phyloP scores from a whole-genome alignment of 495 filamentous ascomycete genomes.

The Cenococcum geophilum region DNA sequence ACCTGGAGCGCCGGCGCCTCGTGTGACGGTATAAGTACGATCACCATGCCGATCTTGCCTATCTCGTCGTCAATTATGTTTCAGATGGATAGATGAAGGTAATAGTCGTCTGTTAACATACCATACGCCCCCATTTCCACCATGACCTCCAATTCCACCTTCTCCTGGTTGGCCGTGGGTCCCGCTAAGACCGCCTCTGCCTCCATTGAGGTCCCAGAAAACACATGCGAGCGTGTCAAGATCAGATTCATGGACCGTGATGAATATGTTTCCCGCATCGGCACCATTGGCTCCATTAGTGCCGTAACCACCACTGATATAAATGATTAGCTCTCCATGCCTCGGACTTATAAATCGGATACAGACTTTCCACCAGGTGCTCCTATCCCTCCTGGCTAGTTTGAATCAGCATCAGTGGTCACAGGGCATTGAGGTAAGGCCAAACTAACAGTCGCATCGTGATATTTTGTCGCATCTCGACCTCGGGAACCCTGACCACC shows the following conservation, averaged over 20 bases:
- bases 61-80: conserved; percentile 17
- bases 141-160: conserved; percentile 28
- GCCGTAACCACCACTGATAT: conserved; percentile 24
- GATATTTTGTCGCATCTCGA: conserved; percentile 31
- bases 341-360: background rate
- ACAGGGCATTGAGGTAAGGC: background rate
- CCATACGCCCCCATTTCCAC: conserved; percentile 29
- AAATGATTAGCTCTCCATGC: conserved; percentile 8
- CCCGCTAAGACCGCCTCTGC: conserved; percentile 30
- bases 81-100: conserved; percentile 9
- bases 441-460: conserved; percentile 24
- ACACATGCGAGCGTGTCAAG: conserved; percentile 20
- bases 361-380: conserved; percentile 35
- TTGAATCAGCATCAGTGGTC: background rate
- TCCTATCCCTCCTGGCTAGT: conserved; percentile 29
- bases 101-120: conserved; percentile 9
- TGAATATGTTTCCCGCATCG: conserved; percentile 22
- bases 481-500: conserved; percentile 33
- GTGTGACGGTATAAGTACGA: conserved; percentile 2
- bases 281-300: conserved; percentile 26
- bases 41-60: conserved; percentile 21
- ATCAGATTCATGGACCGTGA: conserved; percentile 26
- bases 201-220: conserved; percentile 18
- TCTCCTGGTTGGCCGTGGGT: conserved; percentile 25
- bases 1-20: conserved; percentile 22